Evolutionary conservation across 805 yeast genomes (phyloP), one percentile per base, ranked within the genome.

Genomic region (Grigorovia humatica): DNA sequence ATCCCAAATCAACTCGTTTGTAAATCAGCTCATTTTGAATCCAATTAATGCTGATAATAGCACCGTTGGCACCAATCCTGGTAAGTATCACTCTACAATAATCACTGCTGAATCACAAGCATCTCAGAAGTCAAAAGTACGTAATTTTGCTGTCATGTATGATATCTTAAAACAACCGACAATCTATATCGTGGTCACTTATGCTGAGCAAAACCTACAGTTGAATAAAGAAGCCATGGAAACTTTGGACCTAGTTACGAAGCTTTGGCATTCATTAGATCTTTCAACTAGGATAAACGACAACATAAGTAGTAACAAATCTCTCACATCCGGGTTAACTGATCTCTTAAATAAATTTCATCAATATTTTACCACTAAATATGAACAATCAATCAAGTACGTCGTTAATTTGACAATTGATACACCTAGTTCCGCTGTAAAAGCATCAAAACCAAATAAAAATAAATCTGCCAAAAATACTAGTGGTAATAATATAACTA

Each of bases 211-310:
- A 70, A 73, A 59, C 43, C 66, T 74, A 18, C 74, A 71, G 20
- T 54, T 79, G n/a, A 69, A 73, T 38, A 71, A 70, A 43, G 75
- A 69, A 18, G 71, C 78, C 51, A 67, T 72, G 18, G 73, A 73
- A 47, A 68, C 79, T 0, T 66, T 75, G 13, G 59, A 63, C 12
- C 57, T 70, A 4, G 73, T 70, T 0, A 50, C 65, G 43, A 64
- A 60, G 32, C 61, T 72, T 44, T 66, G 71, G 59, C 71, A 70
- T 1, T 60, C 68, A 1, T 54, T 74, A 38, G 69, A 63, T 1
- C 51, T 70, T 27, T 55, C 65, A 15, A 50, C 62, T 13, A 57
- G 60, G 2, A 58, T 74, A 17, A 59, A 60, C 46, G 63, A 58
- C 29, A 71, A 71, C 52, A 50, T 69, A 13, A 59, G 64, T 20